These are phyloP conservation scores for Cutaneotrichosporon sp. DNA, from an alignment of 1,284 basidiomycete species.

Conservation along the genomic window DNA sequence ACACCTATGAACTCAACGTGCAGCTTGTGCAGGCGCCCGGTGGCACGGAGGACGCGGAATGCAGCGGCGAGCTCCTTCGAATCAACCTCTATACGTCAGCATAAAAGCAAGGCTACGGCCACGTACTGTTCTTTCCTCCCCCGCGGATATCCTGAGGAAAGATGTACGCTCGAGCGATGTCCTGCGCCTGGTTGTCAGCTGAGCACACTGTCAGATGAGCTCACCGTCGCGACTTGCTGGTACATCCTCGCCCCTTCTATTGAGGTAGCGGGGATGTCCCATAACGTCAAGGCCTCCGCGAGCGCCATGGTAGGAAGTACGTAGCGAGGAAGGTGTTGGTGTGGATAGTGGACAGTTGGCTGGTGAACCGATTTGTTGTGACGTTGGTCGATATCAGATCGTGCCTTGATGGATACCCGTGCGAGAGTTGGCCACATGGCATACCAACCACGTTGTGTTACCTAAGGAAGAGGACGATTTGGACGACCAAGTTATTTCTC, in stretches of 20 bases:
- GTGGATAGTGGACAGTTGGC: not conserved
- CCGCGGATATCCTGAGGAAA: slow-evolving; percentile 31
- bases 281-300: slow-evolving; percentile 30
- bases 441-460: not conserved
- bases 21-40: slow-evolving; percentile 24
- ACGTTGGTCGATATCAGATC: slow-evolving; percentile 1
- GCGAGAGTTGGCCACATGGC: not conserved
- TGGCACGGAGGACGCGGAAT: slow-evolving; percentile 24
- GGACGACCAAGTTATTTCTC: too few species aligned
- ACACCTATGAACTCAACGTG: slow-evolving; percentile 38
- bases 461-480: not conserved
- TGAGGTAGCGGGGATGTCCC: slow-evolving; percentile 39
- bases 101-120: not conserved
- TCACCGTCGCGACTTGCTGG: slow-evolving; percentile 30
- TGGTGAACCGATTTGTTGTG: slow-evolving; percentile 2
- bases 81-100: slow-evolving; percentile 21
- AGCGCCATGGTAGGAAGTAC: slow-evolving; percentile 32
- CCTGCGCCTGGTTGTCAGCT: slow-evolving; percentile 29
- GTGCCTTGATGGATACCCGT: slow-evolving; percentile 1
- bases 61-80: slow-evolving; percentile 33
- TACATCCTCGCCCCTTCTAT: slow-evolving; percentile 31
- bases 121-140: slow-evolving; percentile 6
- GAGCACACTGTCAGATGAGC: not conserved
- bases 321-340: not conserved
- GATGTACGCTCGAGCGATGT: slow-evolving; percentile 28